These are phyloP conservation scores for Stramenopiles sp. DNA, from an alignment of 352 stramenopile species.

Conservation along the genomic window DNA sequence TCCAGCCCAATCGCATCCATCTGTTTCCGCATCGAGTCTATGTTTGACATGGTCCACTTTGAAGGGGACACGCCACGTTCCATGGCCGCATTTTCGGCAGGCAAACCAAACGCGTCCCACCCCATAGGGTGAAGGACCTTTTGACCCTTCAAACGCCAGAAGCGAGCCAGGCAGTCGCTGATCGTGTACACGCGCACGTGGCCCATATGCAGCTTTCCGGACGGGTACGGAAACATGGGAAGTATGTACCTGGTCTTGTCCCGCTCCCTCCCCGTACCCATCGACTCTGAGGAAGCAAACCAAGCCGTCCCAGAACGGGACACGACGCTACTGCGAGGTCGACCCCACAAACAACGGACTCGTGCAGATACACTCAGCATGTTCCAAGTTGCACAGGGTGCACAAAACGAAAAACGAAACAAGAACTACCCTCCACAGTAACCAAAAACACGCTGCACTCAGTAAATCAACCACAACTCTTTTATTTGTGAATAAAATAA, in stretches of 20 bases:
- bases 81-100: constrained; percentile 96
- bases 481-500: too few species aligned
- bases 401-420: too few species aligned
- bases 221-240: constrained; percentile 98
- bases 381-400: too few species aligned
- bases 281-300: too few species aligned
- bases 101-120: constrained; percentile 98
- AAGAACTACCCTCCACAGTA: too few species aligned
- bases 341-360: too few species aligned
- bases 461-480: too few species aligned
- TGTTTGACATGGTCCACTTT: constrained; percentile 86
- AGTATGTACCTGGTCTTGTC: constrained; percentile 48
- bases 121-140: constrained; percentile 93
- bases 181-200: constrained; percentile 98
- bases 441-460: too few species aligned
- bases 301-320: too few species aligned
- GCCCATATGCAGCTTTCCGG: constrained; percentile 86
- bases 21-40: constrained; percentile 84
- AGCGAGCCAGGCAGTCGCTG: constrained; percentile 88
- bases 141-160: constrained; percentile 87
- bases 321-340: too few species aligned
- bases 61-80: constrained; percentile 83
- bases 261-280: too few species aligned
- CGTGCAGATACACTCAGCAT: too few species aligned
- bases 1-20: constrained; percentile 84